phyloP scores from a whole-genome alignment of 345 rosid species.

The Mercurialis annua region DNA sequence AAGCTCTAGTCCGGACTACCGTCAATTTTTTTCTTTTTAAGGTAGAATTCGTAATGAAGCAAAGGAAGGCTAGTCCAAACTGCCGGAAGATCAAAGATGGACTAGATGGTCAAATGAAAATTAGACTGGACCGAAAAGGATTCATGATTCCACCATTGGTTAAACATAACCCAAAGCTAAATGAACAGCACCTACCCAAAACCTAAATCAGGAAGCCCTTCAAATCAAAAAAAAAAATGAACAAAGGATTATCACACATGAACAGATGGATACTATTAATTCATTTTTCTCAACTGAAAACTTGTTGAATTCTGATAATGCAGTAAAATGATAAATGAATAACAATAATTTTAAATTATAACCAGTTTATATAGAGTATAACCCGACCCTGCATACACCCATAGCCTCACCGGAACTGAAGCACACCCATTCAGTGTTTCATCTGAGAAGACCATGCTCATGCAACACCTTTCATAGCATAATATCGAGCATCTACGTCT shows the following conservation, averaged over 20 bases:
- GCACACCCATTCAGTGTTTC: background rate
- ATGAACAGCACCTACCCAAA: no score
- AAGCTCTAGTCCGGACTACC: no score
- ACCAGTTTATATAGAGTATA: background rate
- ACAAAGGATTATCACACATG: background rate
- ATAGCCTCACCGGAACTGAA: background rate
- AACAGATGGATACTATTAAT: background rate
- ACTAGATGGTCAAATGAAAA: no score
- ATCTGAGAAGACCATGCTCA: conserved; percentile 4
- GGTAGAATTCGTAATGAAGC: no score
- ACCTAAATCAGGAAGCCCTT: no score
- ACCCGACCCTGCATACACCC: background rate
- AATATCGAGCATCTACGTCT: background rate
- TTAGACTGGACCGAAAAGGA: no score
- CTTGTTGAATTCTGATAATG: conserved; percentile 2
- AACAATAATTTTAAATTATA: background rate
- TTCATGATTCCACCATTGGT: no score
- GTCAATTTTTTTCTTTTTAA: no score
- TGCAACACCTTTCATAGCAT: conserved; percentile 1
- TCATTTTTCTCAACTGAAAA: background rate
- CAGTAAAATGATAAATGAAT: background rate
- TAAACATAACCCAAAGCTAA: no score
- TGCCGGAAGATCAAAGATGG: no score
- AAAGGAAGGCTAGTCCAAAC: no score
- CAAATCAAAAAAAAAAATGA: no score